Evolutionary conservation across 345 rosid species (phyloP), one percentile per base, ranked within the genome.

Genomic region (Limnanthes douglasii): DNA sequence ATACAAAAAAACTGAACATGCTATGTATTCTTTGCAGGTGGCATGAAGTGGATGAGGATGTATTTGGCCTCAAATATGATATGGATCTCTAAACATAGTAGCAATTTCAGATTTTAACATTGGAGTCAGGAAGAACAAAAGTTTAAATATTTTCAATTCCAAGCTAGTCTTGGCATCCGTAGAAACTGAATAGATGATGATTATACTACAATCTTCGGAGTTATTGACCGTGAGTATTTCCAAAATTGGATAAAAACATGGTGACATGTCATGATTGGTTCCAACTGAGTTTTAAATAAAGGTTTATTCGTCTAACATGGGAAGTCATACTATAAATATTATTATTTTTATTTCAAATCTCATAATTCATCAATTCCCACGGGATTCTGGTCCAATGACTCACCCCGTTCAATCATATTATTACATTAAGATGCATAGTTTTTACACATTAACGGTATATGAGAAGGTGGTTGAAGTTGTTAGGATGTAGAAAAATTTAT

Each of bases 71-170:
- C 13, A 93, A 92, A 57, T 92, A 85, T 57, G 99, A 92, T 46
- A 61, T 92, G 66, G 88, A 92, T 69, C 96, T 92, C 67, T 92
- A 75, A 92, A 92, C 60, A 62, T 92, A 57, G 99, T 81, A 11
- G 99, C 94, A 10, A 88, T 85, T 61, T 94, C 99, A 11, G 99
- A 92, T 56, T 85, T 85, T 56, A 77, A 90, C 74, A 81, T 92
- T 94, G 99, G 99, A 62, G 99, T 96, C 49, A 92, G 75, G 99
- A 96, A 92, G 56, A 92, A 85, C 69, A 92, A 92, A 68, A 92
- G 99, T 73, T 62, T 92, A 53, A 92, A 92, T 64, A 81, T 85
- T 51, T 92, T 85, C 67, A 81, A 85, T 66, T 92, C 99, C 41
- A 92, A 71, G 69, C 94, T 85, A 46, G 94, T 92, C 48, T 59